Evolutionary conservation across 2,329 filamentous ascomycete species (phyloP), one percentile per base, ranked within the genome.

Genomic region (Ophiognomonia clavigignenti-juglandacearum): DNA sequence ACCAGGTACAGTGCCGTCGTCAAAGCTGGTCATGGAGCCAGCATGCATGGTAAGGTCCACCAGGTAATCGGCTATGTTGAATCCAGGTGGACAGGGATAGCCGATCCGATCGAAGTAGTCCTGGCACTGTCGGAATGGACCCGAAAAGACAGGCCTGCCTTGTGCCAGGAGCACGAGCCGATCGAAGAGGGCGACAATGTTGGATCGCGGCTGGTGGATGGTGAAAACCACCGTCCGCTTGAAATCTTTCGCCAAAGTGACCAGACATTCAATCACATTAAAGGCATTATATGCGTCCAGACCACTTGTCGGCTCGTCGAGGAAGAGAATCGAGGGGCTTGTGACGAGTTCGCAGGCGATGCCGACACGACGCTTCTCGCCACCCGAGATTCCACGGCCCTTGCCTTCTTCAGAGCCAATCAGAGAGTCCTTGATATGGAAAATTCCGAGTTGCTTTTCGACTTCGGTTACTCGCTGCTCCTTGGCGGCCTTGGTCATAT

Each of bases 41-140:
- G 90, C 91, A 63, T 98, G 93, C 92, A 98, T 97, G 0, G 93
- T 97, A 34, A 98, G 75, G 63, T 98, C 93, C 24, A 98, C 91
- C 5, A 98, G 79, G 61, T 96, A 98, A 64, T 98, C 93, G 4
- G 93, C 93, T 65, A 98, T 97, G 60, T 98, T 98, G 77, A 97
- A 98, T 2, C 95, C 95, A 20, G 91, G 86, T 10, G 93, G 93
- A 61, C 95, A 98, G 40, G 86, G 75, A 64, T 96, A 98, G 36
- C 93, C 95, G 52, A 96, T 84, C 39, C 82, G 78, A 60, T 96
- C 89, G 58, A 98, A 98, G 63, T 96, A 98, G 18, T 80, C 73
- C 64, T 98, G 93, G 62, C 93, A 98, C 54, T 83, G 83, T 2
- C 80, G 73, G 63, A 97, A 95, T 1, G 89, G 88, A 0, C 93